Evolutionary conservation across 768 basidiomycete genomes (phyloP).

Genomic region (Cystofilobasidium capitatum): DNA sequence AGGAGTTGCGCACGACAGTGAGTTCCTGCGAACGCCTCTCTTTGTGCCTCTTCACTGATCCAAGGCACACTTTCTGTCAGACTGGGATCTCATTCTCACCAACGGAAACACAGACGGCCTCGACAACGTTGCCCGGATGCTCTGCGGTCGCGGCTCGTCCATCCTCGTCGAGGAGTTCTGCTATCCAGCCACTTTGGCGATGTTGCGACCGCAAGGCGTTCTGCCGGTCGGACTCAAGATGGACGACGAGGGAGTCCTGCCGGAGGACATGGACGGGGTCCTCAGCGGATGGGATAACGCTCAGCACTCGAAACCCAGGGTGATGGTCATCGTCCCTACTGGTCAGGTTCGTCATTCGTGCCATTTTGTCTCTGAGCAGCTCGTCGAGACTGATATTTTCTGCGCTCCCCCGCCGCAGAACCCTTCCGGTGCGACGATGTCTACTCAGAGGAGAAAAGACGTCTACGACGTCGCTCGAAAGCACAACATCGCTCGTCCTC

Average conservation of each 20-base stretch:
- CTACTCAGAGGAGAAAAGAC: not conserved
- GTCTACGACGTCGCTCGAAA: not conserved
- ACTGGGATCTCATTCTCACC: not conserved
- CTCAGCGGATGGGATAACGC: not conserved
- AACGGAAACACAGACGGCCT: not conserved
- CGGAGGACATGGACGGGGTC: not conserved
- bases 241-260: conserved; percentile 2
- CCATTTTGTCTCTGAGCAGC: no score
- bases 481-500: not conserved
- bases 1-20: not conserved
- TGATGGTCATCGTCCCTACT: not conserved
- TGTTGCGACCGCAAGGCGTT: not conserved
- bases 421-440: not conserved
- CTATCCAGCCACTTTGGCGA: not conserved
- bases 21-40: not conserved
- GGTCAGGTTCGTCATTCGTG: no score
- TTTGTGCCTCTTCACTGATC: not conserved
- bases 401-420: no score
- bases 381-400: no score
- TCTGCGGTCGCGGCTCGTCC: not conserved
- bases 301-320: not conserved
- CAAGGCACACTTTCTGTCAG: not conserved
- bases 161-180: not conserved
- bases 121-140: conserved; percentile 5
- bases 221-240: not conserved